Evolutionary conservation across 495 filamentous ascomycete genomes (phyloP), one percentile per base, ranked within the genome.

Genomic region (Rhizodiscina lignyota): DNA sequence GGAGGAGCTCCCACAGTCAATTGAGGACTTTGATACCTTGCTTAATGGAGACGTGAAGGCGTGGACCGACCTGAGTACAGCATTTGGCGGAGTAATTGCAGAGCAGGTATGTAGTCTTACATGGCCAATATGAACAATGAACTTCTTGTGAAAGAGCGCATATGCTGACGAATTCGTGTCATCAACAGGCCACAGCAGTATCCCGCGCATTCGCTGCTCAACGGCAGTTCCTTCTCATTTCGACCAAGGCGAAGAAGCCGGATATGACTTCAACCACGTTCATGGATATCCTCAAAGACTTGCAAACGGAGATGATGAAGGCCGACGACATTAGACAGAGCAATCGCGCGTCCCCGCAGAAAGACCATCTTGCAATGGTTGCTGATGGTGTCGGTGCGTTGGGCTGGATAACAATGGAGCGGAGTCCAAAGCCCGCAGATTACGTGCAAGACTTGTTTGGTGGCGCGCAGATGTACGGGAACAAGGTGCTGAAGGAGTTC

Each of bases 181-280:
- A 8, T 13, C 8, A 27, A 27, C 24, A 78, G 74, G 70, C 74
- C 8, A 60, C 63, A 52, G 63, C 64, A 12, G 70, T 79, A 15
- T 51, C 66, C 32, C 59, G 66, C 50, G 73, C 75, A 21, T 94
- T 94, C 60, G 63, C 72, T 30, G 82, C 79, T 39, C 77, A 91
- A 58, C 77, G 86, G 36, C 82, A 75, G 48, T 89, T 92, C 57
- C 67, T 97, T 30, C 67, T 85, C 38, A 73, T 94, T 44, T 74
- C 85, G 2, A 89, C 79, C 18, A 89, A 85, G 57, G 77, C 91
- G 6, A 92, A 80, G 66, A 94, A 93, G 57, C 91, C 87, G 18
- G 78, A 83, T 35, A 66, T 73, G 28, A 66, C 67, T 16, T 71
- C 72, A 8, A 61, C 74, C 5, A 62, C 68, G 3, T 70, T 64